Evolutionary conservation across 2,329 filamentous ascomycete species (phyloP).

Genomic region (Hypoxylon sp.): DNA sequence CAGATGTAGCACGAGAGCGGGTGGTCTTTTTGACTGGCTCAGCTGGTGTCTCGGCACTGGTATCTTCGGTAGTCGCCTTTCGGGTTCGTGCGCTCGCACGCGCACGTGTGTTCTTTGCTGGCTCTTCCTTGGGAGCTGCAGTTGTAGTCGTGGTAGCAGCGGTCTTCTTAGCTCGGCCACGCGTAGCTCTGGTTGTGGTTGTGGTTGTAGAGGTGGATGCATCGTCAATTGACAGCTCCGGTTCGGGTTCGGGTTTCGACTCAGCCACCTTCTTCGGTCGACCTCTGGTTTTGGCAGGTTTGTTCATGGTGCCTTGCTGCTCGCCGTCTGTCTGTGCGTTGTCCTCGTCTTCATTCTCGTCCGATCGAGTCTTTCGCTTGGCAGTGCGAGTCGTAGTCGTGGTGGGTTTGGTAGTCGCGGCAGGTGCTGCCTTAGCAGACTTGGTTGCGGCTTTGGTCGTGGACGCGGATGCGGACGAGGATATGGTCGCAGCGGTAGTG

Average conservation of each 20-base stretch:
- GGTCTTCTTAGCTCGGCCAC: constrained; percentile 61
- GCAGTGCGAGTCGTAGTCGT: constrained; percentile 49
- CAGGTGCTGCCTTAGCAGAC: constrained; percentile 56
- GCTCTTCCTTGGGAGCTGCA: constrained; percentile 48
- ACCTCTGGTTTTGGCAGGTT: constrained; percentile 58
- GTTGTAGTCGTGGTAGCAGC: constrained; percentile 48
- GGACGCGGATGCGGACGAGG: constrained; percentile 55
- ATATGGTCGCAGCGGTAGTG: constrained; percentile 57
- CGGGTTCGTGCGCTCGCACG: constrained; percentile 50
- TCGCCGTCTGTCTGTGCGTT: constrained; percentile 49
- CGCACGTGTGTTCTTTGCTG: constrained; percentile 47
- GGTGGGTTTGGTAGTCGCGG: constrained; percentile 37
- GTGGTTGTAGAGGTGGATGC: constrained; percentile 19
- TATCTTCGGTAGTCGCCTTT: constrained; percentile 48
- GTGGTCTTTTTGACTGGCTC: constrained; percentile 55
- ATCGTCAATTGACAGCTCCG: constrained; percentile 50
- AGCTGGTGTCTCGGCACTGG: constrained; percentile 46
- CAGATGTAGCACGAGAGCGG: constrained; percentile 53
- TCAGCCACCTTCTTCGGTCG: constrained; percentile 60
- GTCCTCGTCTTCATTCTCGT: constrained; percentile 66
- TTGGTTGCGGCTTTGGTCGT: constrained; percentile 47
- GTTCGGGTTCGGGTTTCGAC: constrained; percentile 44
- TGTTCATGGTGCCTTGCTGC: constrained; percentile 53
- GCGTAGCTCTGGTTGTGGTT: constrained; percentile 53
- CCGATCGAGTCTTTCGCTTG: constrained; percentile 68